Evolutionary conservation across 331 rosid species (phyloP).

Genomic region (Pyrus hybrid): DNA sequence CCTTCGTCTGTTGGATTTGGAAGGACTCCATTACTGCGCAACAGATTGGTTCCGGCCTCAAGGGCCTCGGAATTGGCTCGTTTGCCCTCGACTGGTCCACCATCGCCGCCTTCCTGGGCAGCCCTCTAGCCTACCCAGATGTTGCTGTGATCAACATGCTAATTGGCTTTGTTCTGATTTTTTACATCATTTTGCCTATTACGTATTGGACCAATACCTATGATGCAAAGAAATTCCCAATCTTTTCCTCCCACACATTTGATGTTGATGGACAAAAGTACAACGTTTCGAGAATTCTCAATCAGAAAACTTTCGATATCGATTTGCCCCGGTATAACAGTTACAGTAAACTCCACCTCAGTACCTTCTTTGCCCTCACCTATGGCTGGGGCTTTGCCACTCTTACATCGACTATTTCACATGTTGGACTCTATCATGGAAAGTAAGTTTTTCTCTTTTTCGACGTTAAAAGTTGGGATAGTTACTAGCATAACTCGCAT

Average conservation of each 20-base stretch:
- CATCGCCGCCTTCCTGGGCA: conserved; percentile 45
- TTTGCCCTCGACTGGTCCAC: conserved; percentile 77
- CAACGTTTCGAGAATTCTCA: conserved; percentile 45
- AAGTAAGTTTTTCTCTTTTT: conserved; percentile 35
- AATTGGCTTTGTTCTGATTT: conserved; percentile 33
- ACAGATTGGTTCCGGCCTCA: conserved; percentile 62
- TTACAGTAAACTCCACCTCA: conserved; percentile 65
- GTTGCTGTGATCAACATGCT: conserved; percentile 46
- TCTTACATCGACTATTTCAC: conserved; percentile 58
- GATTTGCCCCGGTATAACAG: conserved; percentile 32
- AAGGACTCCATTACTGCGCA: conserved; percentile 63
- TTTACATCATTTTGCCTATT: conserved; percentile 44
- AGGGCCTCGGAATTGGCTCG: conserved; percentile 68
- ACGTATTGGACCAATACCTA: conserved; percentile 50
- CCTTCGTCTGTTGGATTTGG: conserved; percentile 69
- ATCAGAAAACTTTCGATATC: conserved; percentile 33
- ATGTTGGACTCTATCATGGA: conserved; percentile 75
- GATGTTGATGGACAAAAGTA: conserved; percentile 43
- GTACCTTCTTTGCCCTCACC: conserved; percentile 45
- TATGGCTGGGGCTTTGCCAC: conserved; percentile 74
- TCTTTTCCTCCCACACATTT: conserved; percentile 54
- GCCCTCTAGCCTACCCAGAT: conserved; percentile 65
- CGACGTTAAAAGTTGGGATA: too few relatives aligned
- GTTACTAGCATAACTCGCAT: too few relatives aligned
- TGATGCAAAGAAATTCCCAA: conserved; percentile 65